Percentiles rank a stretch among this genome's conserved stretches.
Conservation (phyloP, 2,329 filamentous ascomycete species). For the Curvularia eragrostidis region DNA sequence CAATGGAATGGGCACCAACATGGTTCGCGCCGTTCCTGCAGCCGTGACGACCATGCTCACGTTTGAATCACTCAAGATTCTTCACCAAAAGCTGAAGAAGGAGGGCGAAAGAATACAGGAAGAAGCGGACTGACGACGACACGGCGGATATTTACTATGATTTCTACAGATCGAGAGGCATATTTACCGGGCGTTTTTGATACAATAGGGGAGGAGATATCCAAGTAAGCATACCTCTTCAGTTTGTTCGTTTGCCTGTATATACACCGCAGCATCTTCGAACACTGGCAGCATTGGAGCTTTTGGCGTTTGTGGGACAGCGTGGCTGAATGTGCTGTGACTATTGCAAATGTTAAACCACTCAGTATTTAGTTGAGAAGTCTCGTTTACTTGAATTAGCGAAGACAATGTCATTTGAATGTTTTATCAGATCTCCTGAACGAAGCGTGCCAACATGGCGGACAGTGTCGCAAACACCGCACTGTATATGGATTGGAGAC, state of each 20-base stretch:
- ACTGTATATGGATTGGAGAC: not conserved
- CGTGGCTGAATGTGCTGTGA: conserved; percentile 2
- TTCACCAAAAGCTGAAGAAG: conserved; percentile 60
- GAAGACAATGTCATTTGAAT: conserved; percentile 9
- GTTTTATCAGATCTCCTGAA: not conserved
- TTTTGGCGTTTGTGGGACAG: conserved; percentile 28
- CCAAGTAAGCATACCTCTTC: conserved; percentile 28
- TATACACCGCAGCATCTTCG: conserved; percentile 32
- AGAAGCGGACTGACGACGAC: conserved; percentile 10
- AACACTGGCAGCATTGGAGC: conserved; percentile 28
- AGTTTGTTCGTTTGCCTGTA: conserved; percentile 30
- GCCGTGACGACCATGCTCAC: conserved; percentile 98
- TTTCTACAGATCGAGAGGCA: conserved; percentile 8
- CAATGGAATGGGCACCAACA: conserved; percentile 95
- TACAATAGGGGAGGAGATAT: conserved; percentile 23
- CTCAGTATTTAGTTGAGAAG: not conserved
- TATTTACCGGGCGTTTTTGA: conserved; percentile 29
- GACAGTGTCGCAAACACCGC: conserved; percentile 6
- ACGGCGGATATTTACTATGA: not conserved
- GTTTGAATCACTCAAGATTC: conserved; percentile 76
- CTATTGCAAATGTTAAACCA: conserved; percentile 1
- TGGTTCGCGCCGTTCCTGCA: conserved; percentile 93
- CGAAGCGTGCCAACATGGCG: conserved; percentile 10
- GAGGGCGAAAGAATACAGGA: conserved; percentile 53
- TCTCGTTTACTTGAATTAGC: not conserved